Evolutionary conservation across 495 filamentous ascomycete species (phyloP).

Genomic region (Pseudevernia furfuracea): DNA sequence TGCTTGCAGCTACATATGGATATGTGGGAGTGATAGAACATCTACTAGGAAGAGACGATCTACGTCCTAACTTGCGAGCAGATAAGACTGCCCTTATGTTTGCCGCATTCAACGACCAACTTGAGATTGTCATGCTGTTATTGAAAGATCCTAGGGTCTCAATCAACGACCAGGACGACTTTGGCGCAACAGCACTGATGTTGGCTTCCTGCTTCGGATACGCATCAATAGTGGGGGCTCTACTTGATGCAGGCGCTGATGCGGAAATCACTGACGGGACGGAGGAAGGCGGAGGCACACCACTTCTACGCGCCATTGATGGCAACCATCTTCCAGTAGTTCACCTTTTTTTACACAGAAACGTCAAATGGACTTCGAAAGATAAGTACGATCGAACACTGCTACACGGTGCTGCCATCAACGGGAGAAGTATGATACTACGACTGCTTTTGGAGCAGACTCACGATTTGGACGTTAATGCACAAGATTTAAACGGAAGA

Average conservation of each 20-base stretch:
- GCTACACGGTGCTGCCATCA: conserved; percentile 18
- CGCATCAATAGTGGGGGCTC: conserved; percentile 1
- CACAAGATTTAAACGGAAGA: conserved; percentile 24
- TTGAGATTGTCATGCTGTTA: conserved; percentile 6
- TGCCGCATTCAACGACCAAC: conserved; percentile 8
- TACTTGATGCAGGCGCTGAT: conserved; percentile 15
- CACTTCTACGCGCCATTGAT: conserved; percentile 25
- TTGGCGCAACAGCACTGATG: conserved; percentile 9
- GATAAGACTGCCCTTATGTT: conserved; percentile 17
- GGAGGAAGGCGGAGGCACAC: conserved; percentile 17
- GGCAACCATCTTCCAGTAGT: conserved; percentile 25
- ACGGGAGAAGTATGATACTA: conserved; percentile 14
- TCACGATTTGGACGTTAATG: conserved; percentile 25
- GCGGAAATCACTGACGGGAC: conserved; percentile 12
- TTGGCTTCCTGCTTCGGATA: conserved; percentile 4
- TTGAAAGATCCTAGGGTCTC: conserved; percentile 10
- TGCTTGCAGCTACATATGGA: conserved; percentile 16
- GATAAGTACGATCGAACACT: conserved; percentile 19
- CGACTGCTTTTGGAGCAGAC: conserved; percentile 16
- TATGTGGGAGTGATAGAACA: conserved; percentile 3
- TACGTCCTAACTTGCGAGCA: conserved; percentile 16
- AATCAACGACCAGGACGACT: conserved; percentile 5
- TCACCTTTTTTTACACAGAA: conserved; percentile 26
- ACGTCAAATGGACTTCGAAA: conserved; percentile 22
- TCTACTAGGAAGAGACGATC: conserved; percentile 11